Evolutionary conservation across 495 filamentous ascomycete species (phyloP).

Genomic region (Podospora comata): DNA sequence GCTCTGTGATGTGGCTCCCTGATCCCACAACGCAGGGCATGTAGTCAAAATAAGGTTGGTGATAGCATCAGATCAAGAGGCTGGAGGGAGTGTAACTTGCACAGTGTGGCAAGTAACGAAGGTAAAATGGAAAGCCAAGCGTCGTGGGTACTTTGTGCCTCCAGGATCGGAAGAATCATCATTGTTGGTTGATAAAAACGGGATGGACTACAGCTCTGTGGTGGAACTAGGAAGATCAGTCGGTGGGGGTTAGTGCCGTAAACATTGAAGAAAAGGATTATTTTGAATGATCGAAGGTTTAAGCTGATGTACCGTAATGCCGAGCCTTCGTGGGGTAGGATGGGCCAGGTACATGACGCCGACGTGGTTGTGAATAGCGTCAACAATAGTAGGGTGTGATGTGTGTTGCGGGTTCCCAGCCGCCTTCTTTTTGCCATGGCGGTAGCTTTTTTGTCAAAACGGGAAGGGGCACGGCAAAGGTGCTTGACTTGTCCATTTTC

Average conservation of each 20-base stretch:
- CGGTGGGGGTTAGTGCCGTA: not conserved
- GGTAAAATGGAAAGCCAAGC: not conserved
- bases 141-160: not conserved
- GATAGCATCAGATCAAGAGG: not conserved
- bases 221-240: not conserved
- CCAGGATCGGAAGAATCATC: not conserved
- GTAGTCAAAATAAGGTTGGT: not conserved
- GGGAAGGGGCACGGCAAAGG: not conserved
- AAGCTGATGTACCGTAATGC: not conserved
- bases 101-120: not conserved
- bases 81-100: not conserved
- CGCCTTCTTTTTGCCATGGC: not conserved
- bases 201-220: not conserved
- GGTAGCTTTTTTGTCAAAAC: not conserved
- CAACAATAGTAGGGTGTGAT: not conserved
- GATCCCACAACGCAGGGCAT: not conserved
- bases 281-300: not conserved
- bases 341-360: not conserved
- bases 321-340: not conserved
- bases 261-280: not conserved
- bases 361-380: not conserved
- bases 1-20: not conserved
- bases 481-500: not conserved
- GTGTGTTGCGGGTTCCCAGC: not conserved
- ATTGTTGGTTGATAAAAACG: not conserved